Percentiles rank a stretch among this genome's conserved stretches.
Evolutionary conservation across 2,329 filamentous ascomycete species (phyloP).

Genomic region (Phaeosphaeriaceae sp.): DNA sequence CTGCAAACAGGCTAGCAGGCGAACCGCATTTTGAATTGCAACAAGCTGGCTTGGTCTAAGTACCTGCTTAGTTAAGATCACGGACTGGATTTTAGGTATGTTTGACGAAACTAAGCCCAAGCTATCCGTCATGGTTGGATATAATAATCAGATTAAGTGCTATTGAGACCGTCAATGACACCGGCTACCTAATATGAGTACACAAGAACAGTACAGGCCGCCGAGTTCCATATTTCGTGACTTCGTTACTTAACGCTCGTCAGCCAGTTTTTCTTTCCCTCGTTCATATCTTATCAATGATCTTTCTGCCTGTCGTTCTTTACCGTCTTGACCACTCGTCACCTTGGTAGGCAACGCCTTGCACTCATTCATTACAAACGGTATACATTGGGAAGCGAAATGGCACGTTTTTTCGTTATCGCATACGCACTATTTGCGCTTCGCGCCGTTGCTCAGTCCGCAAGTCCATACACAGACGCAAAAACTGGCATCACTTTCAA

Average conservation of each 20-base stretch:
- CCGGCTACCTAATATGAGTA: slow-evolving; percentile 6
- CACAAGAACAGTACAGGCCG: slow-evolving; percentile 17
- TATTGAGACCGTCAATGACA: slow-evolving; percentile 18
- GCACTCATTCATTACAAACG: slow-evolving; percentile 22
- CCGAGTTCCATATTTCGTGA: not conserved
- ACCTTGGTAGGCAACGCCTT: slow-evolving; percentile 35
- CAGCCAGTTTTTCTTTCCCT: slow-evolving; percentile 19
- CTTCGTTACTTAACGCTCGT: slow-evolving; percentile 12
- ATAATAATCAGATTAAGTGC: slow-evolving; percentile 25
- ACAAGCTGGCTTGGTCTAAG: slow-evolving; percentile 17
- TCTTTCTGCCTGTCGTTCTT: slow-evolving; percentile 25
- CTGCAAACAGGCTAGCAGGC: slow-evolving; percentile 8
- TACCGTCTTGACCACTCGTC: slow-evolving; percentile 43
- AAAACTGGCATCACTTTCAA: slow-evolving; percentile 45
- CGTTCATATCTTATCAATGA: slow-evolving; percentile 23
- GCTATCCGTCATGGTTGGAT: slow-evolving; percentile 13
- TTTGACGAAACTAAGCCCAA: slow-evolving; percentile 9
- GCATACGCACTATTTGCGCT: slow-evolving; percentile 34
- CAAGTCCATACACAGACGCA: slow-evolving; percentile 36
- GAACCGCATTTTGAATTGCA: slow-evolving; percentile 19
- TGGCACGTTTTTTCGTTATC: slow-evolving; percentile 38
- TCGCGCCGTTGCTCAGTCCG: slow-evolving; percentile 33
- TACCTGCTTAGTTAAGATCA: slow-evolving; percentile 8
- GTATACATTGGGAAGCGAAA: slow-evolving; percentile 18
- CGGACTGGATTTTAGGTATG: slow-evolving; percentile 18